Percentiles rank a stretch among this genome's conserved stretches.
Evolutionary conservation across 192 early-diverging fungal species (phyloP).

Genomic region (Thamnidium elegans): DNA sequence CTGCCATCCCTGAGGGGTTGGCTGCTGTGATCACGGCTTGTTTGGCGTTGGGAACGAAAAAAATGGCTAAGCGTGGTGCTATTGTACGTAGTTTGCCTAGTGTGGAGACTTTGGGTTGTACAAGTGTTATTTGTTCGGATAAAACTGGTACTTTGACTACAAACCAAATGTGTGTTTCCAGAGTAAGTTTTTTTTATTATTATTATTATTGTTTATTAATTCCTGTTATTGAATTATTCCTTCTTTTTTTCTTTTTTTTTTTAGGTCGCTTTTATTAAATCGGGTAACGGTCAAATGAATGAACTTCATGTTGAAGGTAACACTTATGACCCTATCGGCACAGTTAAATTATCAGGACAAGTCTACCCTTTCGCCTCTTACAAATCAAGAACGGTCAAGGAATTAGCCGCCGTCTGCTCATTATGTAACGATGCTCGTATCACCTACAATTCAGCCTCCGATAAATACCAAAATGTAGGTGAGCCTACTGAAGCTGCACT

Average conservation of each 20-base stretch:
- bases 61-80: constrained; percentile 94
- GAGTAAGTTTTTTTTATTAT: constrained; percentile 29
- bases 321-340: constrained; percentile 88
- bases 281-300: constrained; percentile 33
- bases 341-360: constrained; percentile 31
- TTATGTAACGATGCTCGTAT: constrained; percentile 92
- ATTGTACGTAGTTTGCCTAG: constrained; percentile 90
- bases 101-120: constrained; percentile 97
- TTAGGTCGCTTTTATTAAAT: constrained; percentile 53
- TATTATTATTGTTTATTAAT: too few relatives aligned
- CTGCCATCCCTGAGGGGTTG: constrained; percentile 98
- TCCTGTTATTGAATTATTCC: too few relatives aligned
- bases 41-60: constrained; percentile 93
- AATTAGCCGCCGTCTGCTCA: constrained; percentile 79
- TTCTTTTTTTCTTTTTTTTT: too few relatives aligned
- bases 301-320: constrained; percentile 83
- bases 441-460: constrained; percentile 62
- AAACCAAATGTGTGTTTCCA: constrained; percentile 92
- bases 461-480: constrained; percentile 75
- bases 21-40: constrained; percentile 99
- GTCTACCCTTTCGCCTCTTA: constrained; percentile 43
- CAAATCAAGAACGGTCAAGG: constrained; percentile 58
- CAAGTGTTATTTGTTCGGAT: constrained; percentile 97
- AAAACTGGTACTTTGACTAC: constrained; percentile 99
- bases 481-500: constrained; percentile 99